These are phyloP conservation scores for Ogataea methanolica DNA, from an alignment of 805 yeast species.

Conservation along the genomic window DNA sequence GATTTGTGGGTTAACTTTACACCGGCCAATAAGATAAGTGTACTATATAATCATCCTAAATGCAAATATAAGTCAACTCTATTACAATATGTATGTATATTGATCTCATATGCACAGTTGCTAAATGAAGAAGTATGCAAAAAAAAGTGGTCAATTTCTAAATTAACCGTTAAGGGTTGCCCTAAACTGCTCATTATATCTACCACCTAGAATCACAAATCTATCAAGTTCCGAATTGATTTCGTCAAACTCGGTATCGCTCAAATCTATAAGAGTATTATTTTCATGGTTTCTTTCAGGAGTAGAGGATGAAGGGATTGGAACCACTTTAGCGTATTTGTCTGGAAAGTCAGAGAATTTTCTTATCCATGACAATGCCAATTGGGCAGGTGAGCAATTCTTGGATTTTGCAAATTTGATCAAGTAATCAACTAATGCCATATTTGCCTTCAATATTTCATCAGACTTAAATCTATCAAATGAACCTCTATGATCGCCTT, in stretches of 20 bases:
- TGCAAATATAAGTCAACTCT: too few relatives aligned
- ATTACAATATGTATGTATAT: too few relatives aligned
- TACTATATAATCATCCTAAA: too few relatives aligned
- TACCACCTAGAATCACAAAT: slow-evolving; percentile 45
- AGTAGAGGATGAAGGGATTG: slow-evolving; percentile 78
- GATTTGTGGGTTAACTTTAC: too few relatives aligned
- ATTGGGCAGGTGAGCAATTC: slow-evolving; percentile 54
- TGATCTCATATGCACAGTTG: too few relatives aligned
- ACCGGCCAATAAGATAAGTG: too few relatives aligned
- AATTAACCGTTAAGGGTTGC: neutral
- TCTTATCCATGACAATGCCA: slow-evolving; percentile 65
- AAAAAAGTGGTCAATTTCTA: too few relatives aligned
- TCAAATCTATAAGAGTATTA: slow-evolving; percentile 40
- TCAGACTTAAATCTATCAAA: slow-evolving; percentile 60
- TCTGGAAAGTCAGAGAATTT: slow-evolving; percentile 35
- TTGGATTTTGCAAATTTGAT: slow-evolving; percentile 43
- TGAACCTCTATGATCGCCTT: slow-evolving; percentile 47
- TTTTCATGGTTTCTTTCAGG: slow-evolving; percentile 58
- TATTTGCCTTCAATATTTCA: slow-evolving; percentile 46
- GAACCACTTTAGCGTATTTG: slow-evolving; percentile 51
- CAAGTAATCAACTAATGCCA: slow-evolving; percentile 43
- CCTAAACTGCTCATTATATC: slow-evolving; percentile 17
- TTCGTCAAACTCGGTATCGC: slow-evolving; percentile 53
- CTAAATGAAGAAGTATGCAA: too few relatives aligned
- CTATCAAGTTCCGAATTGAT: slow-evolving; percentile 42